Evolutionary conservation across 2,329 filamentous ascomycete genomes (phyloP), one percentile per base, ranked within the genome.

Genomic region (Zopfia rhizophila): DNA sequence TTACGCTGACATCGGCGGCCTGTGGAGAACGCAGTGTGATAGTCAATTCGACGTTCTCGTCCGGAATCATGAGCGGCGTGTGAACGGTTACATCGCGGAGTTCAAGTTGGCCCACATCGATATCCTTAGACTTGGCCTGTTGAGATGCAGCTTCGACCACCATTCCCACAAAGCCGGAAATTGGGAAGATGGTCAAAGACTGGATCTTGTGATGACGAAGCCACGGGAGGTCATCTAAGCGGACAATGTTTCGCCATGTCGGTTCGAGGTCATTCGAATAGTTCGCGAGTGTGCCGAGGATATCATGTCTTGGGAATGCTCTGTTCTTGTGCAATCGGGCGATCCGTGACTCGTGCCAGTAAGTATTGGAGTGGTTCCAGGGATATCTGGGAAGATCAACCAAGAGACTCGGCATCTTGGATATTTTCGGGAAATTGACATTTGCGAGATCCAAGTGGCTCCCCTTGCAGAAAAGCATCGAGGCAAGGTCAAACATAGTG

Each of bases 231-330:
- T 75, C 69, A 7, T 72, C 62, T 0, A 75, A 40, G 0, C 69
- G 66, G 7, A 80, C 63, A 13, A 77, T 62, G 35, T 78, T 77
- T 12, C 78, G 68, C 80, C 80, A 82, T 18, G 45, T 52, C 0
- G 68, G 61, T 29, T 61, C 60, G 2, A 57, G 32, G 4, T 55
- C 56, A 3, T 66, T 49, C 4, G 44, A 49, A 24, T 51, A 44
- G 11, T 29, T 40, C 6, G 42, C 49, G 2, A 51, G 36, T 2
- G 35, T 22, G 3, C 59, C 59, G 3, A 63, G 51, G 3, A 61
- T 48, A 63, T 61, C 40, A 38, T 56, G 51, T 61, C 42, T 56
- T 22, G 12, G 48, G 23, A 28, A 58, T 32, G 55, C 67, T 68
- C 22, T 60, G 46, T 27, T 51, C 21, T 45, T 68, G 58, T 40